Evolutionary conservation across 768 basidiomycete genomes (phyloP), one percentile per base, ranked within the genome.

Genomic region (Pulveroboletus sp.): DNA sequence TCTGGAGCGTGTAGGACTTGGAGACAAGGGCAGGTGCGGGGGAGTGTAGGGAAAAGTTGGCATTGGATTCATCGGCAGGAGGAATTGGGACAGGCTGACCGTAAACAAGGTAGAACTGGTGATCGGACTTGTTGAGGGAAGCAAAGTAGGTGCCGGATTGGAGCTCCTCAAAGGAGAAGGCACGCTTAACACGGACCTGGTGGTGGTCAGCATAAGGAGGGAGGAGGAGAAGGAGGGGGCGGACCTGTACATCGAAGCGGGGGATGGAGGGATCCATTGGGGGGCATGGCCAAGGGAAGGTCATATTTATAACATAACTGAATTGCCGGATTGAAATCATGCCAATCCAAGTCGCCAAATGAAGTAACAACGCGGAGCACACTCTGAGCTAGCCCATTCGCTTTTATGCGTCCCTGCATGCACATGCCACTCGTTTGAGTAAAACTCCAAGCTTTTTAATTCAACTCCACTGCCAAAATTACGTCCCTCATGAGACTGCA

Each of bases 261-360:
- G 37, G 32, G 43, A 21, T 16, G 19, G 33, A 37, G 48, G 43
- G 42, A 47, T 61, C 41, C 58, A 61, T 61, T 39, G 37, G 23
- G 48, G 62, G 21, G 37, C 20, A 40, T 24, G 45, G 27, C 42
- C 39, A 23, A 23, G 40, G 49, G 45, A 42, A 43, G 44, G 44
- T 51, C 12, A 49, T 46, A 44, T 66, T 65, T 68, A 68, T 68
- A 66, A 65, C 64, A 43, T 64, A 9, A 36, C 35, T 13, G 41
- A 61, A 67, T 67, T 62, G 67, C 60, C 50, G 68, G 62, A 67
- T 66, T 55, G 39, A 60, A 56, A 68, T 66, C 60, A 40, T 10
- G 40, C 50, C 57, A 41, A 61, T 64, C 53, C 56, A 62, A 53
- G 53, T 49, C 59, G 49, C 55, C 58, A 52, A 2, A 29, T 11